Conservation (phyloP, 352 stramenopile genomes). For the Salisapilia sapeloensis region DNA sequence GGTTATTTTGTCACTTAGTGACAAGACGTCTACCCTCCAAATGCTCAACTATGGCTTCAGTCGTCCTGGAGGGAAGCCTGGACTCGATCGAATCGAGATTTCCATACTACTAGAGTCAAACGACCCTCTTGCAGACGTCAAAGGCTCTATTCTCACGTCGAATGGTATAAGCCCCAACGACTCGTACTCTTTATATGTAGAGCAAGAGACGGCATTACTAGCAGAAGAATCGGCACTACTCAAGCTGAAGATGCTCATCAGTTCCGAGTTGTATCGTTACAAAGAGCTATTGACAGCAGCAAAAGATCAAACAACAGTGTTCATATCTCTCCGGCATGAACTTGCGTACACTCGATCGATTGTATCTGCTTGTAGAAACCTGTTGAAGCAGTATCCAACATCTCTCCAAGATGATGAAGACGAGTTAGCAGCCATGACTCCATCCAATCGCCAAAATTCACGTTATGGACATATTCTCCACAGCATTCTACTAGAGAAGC, state of each 20-base stretch:
- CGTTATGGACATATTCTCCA: constrained; percentile 29
- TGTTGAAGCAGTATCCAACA: constrained; percentile 18
- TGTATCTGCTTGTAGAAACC: constrained; percentile 16
- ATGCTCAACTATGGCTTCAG: constrained; percentile 32
- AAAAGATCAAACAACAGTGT: constrained; percentile 1
- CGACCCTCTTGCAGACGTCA: constrained; percentile 15
- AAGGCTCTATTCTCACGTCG: constrained; percentile 14
- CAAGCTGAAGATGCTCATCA: constrained; percentile 25
- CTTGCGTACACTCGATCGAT: constrained; percentile 24
- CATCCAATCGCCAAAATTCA: too few species aligned
- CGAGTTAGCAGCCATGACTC: constrained; percentile 1
- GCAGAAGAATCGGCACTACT: constrained; percentile 12
- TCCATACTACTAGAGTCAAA: constrained; percentile 18
- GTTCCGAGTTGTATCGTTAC: constrained; percentile 11
- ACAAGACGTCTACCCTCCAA: constrained; percentile 17
- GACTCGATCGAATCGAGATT: constrained; percentile 23
- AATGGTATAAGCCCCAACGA: constrained; percentile 23
- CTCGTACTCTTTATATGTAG: constrained; percentile 15
- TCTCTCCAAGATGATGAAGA: constrained; percentile 12
- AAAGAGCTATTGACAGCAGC: constrained; percentile 9
- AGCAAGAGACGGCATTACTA: constrained; percentile 3
- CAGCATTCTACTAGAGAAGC: constrained; percentile 34
- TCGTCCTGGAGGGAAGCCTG: constrained; percentile 3
- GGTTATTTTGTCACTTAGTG: constrained; percentile 9
- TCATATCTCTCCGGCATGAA: constrained; percentile 28